Evolutionary conservation across 1,139 yeast species (phyloP).

Genomic region (Nematodospora anomalae): DNA sequence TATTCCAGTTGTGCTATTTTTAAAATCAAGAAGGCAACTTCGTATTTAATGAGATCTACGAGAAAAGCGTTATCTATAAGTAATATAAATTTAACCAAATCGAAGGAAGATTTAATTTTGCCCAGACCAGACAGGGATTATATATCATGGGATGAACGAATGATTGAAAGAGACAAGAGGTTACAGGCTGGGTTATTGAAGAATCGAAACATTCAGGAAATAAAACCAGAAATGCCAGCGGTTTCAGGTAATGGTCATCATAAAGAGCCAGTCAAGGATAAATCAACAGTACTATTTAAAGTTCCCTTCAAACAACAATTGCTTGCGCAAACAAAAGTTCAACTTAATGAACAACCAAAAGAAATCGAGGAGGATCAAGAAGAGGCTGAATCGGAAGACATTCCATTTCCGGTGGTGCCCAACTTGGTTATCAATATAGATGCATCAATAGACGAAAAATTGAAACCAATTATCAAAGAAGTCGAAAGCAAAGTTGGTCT

Average conservation of each 20-base stretch:
- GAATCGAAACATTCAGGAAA: neutral
- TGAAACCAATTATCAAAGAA: slow-evolving; percentile 15
- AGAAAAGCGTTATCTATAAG: slow-evolving; percentile 51
- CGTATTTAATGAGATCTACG: slow-evolving; percentile 57
- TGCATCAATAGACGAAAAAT: slow-evolving; percentile 26
- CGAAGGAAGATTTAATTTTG: slow-evolving; percentile 42
- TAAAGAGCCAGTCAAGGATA: slow-evolving; percentile 8
- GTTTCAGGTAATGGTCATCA: neutral
- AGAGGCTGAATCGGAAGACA: slow-evolving; percentile 10
- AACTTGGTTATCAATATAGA: slow-evolving; percentile 27
- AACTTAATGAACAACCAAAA: slow-evolving; percentile 1
- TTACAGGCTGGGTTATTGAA: slow-evolving; percentile 7
- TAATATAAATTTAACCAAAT: slow-evolving; percentile 35
- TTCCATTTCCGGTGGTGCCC: slow-evolving; percentile 23
- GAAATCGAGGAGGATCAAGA: neutral
- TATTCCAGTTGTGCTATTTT: slow-evolving; percentile 52
- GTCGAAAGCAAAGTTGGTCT: slow-evolving; percentile 12
- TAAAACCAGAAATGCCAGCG: neutral
- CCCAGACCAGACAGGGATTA: slow-evolving; percentile 33
- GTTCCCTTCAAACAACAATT: slow-evolving; percentile 27
- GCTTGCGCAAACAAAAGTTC: slow-evolving; percentile 4
- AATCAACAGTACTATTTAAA: slow-evolving; percentile 19
- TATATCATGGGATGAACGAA: slow-evolving; percentile 42
- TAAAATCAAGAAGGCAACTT: slow-evolving; percentile 61
- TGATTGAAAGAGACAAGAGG: slow-evolving; percentile 30